Evolutionary conservation across 345 rosid genomes (phyloP), one percentile per base, ranked within the genome.

Genomic region (Melaleuca alternifolia): DNA sequence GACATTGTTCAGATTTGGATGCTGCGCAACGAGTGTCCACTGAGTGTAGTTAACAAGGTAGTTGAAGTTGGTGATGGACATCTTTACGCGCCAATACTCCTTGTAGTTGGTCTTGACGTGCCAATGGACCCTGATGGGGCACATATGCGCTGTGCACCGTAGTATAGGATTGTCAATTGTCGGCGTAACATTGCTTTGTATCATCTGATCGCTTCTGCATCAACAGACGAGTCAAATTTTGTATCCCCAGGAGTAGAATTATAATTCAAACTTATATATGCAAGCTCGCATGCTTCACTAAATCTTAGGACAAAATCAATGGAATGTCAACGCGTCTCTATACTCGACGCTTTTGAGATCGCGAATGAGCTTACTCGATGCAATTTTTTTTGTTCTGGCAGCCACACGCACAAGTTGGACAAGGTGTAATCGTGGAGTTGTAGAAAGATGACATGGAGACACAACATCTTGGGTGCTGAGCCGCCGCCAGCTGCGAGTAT

Each of bases 401-500:
- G 82, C 94, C 93, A 82, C 93, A 92, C 11, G 93, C 90, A 86
- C 94, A 93, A 28, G 87, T 5, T 15, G 91, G 92, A 86, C 93
- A 93, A 83, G 92, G 88, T 85, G 93, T 91, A 88, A 93, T 87
- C 14, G 87, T 88, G 15, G 89, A 85, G 85, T 86, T 92, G 88
- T 93, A 93, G 87, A 93, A 93, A 24, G 93, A 90, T 82, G 94
- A 93, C 87, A 91, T 83, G 44, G 93, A 93, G 83, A 93, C 92
- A 16, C 93, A 93, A 46, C 94, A 93, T 83, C 48, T 88, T 21
- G 92, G 93, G 50, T 87, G 85, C 54, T 86, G 86, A 50, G 92
- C 84, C n/a, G 90, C 91, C 85, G 89, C 61, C 54, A 90, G 85
- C 85, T 91, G 92, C 48, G 92, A 89, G 84, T 91, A 93, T 14